Conservation (phyloP, 2,329 filamentous ascomycete genomes). For the Pseudocercospora fuligena region DNA sequence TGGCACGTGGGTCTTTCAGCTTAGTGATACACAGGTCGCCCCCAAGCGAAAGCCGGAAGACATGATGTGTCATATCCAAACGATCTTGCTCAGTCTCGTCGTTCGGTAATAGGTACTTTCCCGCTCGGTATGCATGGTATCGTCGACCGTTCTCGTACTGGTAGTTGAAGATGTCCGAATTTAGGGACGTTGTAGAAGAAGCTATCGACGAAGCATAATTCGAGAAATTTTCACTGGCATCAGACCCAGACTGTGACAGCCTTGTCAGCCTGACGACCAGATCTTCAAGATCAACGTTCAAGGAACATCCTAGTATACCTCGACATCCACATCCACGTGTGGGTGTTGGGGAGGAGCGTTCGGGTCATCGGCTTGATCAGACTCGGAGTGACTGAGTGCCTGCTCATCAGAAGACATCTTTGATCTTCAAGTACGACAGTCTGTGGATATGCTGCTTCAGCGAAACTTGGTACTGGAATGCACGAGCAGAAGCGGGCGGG, state of each 20-base stretch:
- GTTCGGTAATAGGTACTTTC: constrained; percentile 43
- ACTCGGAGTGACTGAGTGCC: neutral
- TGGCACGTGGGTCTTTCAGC: constrained; percentile 27
- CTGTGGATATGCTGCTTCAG: too few relatives aligned
- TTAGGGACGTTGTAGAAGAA: constrained; percentile 16
- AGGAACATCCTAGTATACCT: neutral
- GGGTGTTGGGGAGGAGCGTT: neutral
- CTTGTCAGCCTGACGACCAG: neutral
- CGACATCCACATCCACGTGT: neutral
- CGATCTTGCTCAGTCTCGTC: constrained; percentile 35
- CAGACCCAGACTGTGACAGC: neutral
- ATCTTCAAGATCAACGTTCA: neutral
- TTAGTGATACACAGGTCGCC: constrained; percentile 17
- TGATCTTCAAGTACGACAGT: too few relatives aligned
- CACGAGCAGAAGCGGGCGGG: too few relatives aligned
- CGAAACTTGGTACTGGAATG: too few relatives aligned
- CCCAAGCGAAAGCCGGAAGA: constrained; percentile 42
- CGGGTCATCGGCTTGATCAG: neutral
- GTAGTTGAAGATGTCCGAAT: constrained; percentile 27
- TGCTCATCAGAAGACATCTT: neutral
- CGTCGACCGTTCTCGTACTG: constrained; percentile 42
- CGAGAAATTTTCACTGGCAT: neutral
- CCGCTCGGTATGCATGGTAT: constrained; percentile 39
- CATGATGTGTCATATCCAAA: constrained; percentile 51
- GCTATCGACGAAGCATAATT: neutral